Evolutionary conservation across 148 eudicot genomes (phyloP).

Genomic region (Camellia granthamiana): DNA sequence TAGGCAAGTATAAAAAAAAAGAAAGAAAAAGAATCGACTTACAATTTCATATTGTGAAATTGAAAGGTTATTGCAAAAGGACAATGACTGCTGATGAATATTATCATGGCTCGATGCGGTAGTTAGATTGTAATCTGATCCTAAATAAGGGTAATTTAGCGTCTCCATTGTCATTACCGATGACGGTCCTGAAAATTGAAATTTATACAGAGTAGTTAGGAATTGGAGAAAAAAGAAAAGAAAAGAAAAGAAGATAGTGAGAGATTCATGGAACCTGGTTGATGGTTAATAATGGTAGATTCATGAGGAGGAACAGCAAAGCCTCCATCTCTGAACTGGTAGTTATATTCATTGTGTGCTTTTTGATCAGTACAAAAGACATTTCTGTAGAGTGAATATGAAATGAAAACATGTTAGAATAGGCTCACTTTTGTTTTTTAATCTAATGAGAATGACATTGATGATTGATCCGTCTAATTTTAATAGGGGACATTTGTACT

Average conservation of each 20-base stretch:
- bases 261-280: constrained; percentile 6
- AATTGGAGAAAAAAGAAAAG: neutral
- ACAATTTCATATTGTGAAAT: neutral
- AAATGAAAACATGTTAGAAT: neutral
- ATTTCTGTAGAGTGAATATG: neutral
- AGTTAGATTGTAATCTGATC: neutral
- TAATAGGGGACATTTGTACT: too few relatives aligned
- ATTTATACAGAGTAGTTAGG: neutral
- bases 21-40: neutral
- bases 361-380: neutral
- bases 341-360: neutral
- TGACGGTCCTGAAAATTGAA: constrained; percentile 16
- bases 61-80: neutral
- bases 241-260: neutral
- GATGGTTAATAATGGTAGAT: neutral
- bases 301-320: neutral
- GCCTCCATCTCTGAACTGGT: neutral
- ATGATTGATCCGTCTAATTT: too few relatives aligned
- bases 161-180: neutral
- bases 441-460: neutral
- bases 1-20: neutral
- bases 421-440: neutral
- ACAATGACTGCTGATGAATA: constrained; percentile 10
- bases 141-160: constrained; percentile 18
- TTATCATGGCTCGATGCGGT: neutral